These are phyloP conservation scores for Pestalotiopsis sp. DNA, from an alignment of 2,329 filamentous ascomycete species.

Conservation along the genomic window DNA sequence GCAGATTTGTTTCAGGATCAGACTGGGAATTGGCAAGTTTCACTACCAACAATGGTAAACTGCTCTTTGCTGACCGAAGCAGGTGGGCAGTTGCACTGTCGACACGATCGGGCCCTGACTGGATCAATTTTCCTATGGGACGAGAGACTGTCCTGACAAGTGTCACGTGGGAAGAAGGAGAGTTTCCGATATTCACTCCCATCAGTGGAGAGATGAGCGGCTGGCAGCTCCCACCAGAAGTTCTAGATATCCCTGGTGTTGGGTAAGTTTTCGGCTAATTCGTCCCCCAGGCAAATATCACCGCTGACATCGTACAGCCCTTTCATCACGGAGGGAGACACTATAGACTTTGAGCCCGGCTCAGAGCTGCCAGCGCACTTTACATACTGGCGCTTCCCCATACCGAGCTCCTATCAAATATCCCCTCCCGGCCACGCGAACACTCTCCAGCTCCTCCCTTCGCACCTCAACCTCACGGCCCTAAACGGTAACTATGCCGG, in stretches of 20 bases:
- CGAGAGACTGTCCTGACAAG: slow-evolving; percentile 43
- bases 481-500: slow-evolving; percentile 50
- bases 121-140: slow-evolving; percentile 44
- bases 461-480: slow-evolving; percentile 55
- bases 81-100: slow-evolving; percentile 45
- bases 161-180: slow-evolving; percentile 36
- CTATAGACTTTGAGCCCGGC: slow-evolving; percentile 46
- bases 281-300: background rate
- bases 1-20: slow-evolving; percentile 58
- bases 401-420: slow-evolving; percentile 44
- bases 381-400: slow-evolving; percentile 57
- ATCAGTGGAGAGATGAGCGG: slow-evolving; percentile 38
- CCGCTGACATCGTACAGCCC: slow-evolving; percentile 35
- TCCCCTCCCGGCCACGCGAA: slow-evolving; percentile 44
- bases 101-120: slow-evolving; percentile 40
- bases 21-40: slow-evolving; percentile 35
- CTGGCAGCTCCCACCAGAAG: slow-evolving; percentile 25
- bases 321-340: slow-evolving; percentile 44
- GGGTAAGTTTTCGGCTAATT: slow-evolving; percentile 27
- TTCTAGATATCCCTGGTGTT: slow-evolving; percentile 23
- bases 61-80: slow-evolving; percentile 1
- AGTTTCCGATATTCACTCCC: slow-evolving; percentile 38
- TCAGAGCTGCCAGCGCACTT: slow-evolving; percentile 54
- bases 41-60: background rate
- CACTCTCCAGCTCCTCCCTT: slow-evolving; percentile 49